These are phyloP conservation scores for Collybia mongolica DNA, from an alignment of 768 basidiomycete species.

Conservation along the genomic window DNA sequence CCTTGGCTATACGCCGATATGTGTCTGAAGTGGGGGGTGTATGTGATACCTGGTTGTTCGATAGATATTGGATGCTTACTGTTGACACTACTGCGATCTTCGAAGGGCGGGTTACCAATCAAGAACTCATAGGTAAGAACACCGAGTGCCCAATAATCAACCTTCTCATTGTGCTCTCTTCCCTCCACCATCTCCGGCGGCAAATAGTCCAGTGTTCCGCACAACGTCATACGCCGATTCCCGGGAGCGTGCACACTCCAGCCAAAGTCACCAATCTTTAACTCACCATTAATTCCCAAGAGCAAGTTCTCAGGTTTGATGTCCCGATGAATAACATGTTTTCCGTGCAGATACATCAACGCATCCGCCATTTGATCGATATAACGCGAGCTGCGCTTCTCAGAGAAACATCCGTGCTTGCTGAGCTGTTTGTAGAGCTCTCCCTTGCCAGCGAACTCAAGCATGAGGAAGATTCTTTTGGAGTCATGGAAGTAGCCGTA, in stretches of 20 bases:
- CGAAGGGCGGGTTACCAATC: constrained; percentile 77
- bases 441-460: constrained; percentile 96
- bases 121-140: constrained; percentile 97
- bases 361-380: constrained; percentile 99
- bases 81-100: constrained; percentile 74
- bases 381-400: constrained; percentile 85
- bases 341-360: constrained; percentile 84
- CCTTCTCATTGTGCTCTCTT: constrained; percentile 82
- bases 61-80: constrained; percentile 42
- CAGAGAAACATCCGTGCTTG: constrained; percentile 83
- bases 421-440: constrained; percentile 96
- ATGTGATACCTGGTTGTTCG: no score
- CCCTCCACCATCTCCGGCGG: constrained; percentile 99
- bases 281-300: constrained; percentile 90
- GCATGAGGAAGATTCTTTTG: constrained; percentile 96
- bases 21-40: constrained; percentile 54
- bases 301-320: constrained; percentile 99
- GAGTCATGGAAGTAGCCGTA: constrained; percentile 99
- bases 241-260: constrained; percentile 98
- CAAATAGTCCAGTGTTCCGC: constrained; percentile 94
- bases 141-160: constrained; percentile 96
- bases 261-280: constrained; percentile 98
- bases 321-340: constrained; percentile 98
- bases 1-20: constrained; percentile 83
- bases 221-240: constrained; percentile 85